These are phyloP conservation scores for Colletotrichum sp. DNA, from an alignment of 2,329 filamentous ascomycete genomes.

Conservation along the genomic window DNA sequence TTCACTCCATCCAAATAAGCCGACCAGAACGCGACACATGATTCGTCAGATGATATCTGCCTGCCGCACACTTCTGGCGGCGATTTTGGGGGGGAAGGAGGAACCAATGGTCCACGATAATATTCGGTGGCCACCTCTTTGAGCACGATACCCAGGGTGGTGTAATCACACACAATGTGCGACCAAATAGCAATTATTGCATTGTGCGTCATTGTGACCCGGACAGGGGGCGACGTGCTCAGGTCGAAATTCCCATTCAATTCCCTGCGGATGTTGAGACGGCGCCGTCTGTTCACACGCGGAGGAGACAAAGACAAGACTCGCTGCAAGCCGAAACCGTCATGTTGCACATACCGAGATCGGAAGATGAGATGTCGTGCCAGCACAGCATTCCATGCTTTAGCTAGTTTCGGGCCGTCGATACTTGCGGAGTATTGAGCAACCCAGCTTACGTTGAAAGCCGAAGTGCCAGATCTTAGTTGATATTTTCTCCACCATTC, in stretches of 20 bases:
- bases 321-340: not conserved
- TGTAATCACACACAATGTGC: slow-evolving; percentile 38
- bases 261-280: slow-evolving; percentile 17
- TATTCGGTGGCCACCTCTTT: slow-evolving; percentile 28
- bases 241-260: slow-evolving; percentile 29
- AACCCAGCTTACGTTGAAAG: slow-evolving; percentile 32
- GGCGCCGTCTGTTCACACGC: not conserved
- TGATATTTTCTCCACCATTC: not conserved
- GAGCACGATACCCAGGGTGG: slow-evolving; percentile 30
- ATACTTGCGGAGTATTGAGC: not conserved
- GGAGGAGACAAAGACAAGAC: not conserved
- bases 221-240: slow-evolving; percentile 24
- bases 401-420: slow-evolving; percentile 20
- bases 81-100: not conserved
- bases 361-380: slow-evolving; percentile 12
- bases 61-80: not conserved
- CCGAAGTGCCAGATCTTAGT: slow-evolving; percentile 10
- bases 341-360: not conserved
- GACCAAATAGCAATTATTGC: slow-evolving; percentile 27
- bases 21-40: not conserved
- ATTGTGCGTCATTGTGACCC: slow-evolving; percentile 27
- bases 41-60: not conserved
- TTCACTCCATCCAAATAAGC: not conserved
- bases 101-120: not conserved
- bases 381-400: slow-evolving; percentile 26